phyloP scores from a whole-genome alignment of 2,329 filamentous ascomycete species.

The Aschersonia sp. region DNA sequence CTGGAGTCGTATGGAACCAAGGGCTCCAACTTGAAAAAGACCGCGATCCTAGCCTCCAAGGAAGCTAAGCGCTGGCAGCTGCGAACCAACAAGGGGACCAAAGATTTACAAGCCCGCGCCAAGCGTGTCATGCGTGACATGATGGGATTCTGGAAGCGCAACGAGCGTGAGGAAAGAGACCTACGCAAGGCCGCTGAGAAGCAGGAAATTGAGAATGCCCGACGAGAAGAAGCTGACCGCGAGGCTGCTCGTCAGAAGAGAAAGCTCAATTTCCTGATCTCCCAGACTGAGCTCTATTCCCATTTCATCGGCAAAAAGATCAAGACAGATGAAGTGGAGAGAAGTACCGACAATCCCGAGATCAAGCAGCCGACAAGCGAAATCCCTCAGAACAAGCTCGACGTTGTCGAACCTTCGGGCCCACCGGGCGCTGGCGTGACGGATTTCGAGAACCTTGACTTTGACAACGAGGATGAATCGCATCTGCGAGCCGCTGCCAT shows the following conservation, averaged over 20 bases:
- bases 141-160: slow-evolving; percentile 99
- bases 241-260: slow-evolving; percentile 95
- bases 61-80: slow-evolving; percentile 96
- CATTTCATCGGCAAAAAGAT: slow-evolving; percentile 99
- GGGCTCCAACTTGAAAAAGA: slow-evolving; percentile 94
- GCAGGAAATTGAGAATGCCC: slow-evolving; percentile 90
- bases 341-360: slow-evolving; percentile 70
- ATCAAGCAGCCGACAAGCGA: slow-evolving; percentile 38
- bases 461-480: slow-evolving; percentile 86
- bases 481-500: slow-evolving; percentile 69
- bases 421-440: slow-evolving; percentile 59
- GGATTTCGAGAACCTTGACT: slow-evolving; percentile 86
- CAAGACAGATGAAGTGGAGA: slow-evolving; percentile 89
- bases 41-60: slow-evolving; percentile 88
- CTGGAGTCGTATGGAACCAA: slow-evolving; percentile 74
- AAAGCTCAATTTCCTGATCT: slow-evolving; percentile 98
- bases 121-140: slow-evolving; percentile 99
- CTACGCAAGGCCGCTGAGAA: slow-evolving; percentile 85
- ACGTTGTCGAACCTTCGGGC: slow-evolving; percentile 38
- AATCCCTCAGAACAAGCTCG: slow-evolving; percentile 25
- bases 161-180: slow-evolving; percentile 93
- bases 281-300: slow-evolving; percentile 95
- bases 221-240: slow-evolving; percentile 91
- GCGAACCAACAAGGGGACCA: slow-evolving; percentile 95
- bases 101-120: slow-evolving; percentile 89